A percentile compares a stretch with the other conserved stretches of the same genome.
Evolutionary conservation across 306 rosid species (phyloP).

Genomic region (Dalbergia cultrata): DNA sequence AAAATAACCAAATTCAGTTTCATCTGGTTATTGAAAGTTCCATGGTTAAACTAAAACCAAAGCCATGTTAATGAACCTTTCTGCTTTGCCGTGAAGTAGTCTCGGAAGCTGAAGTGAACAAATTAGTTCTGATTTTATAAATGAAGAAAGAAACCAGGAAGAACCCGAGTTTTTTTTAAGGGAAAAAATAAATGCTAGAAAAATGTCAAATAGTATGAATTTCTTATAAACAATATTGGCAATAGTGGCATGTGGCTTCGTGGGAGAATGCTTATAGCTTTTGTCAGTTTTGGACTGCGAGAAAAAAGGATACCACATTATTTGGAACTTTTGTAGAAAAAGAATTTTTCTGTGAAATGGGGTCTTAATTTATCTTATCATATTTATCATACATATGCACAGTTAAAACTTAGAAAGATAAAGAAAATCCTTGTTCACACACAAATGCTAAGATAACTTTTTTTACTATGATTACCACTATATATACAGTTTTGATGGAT

Average conservation of each 20-base stretch:
- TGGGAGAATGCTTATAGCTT: not conserved
- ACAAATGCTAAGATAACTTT: not conserved
- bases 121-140: not conserved
- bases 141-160: too few species aligned
- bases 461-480: not conserved
- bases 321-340: not conserved
- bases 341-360: not conserved
- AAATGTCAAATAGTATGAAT: not conserved
- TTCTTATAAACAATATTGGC: too few species aligned
- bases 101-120: not conserved
- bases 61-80: not conserved
- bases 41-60: not conserved
- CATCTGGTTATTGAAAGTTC: not conserved
- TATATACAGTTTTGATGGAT: constrained; percentile 28
- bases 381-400: constrained; percentile 5
- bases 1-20: not conserved
- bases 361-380: not conserved
- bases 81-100: not conserved
- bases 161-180: too few species aligned
- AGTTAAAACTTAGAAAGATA: not conserved
- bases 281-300: not conserved
- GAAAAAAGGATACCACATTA: not conserved
- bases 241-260: not conserved
- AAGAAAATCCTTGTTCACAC: not conserved
- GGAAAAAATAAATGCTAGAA: not conserved